Percentiles rank a stretch among this genome's conserved stretches.
Evolutionary conservation across 768 basidiomycete species (phyloP).

Genomic region (Rhodotorula babjevae): DNA sequence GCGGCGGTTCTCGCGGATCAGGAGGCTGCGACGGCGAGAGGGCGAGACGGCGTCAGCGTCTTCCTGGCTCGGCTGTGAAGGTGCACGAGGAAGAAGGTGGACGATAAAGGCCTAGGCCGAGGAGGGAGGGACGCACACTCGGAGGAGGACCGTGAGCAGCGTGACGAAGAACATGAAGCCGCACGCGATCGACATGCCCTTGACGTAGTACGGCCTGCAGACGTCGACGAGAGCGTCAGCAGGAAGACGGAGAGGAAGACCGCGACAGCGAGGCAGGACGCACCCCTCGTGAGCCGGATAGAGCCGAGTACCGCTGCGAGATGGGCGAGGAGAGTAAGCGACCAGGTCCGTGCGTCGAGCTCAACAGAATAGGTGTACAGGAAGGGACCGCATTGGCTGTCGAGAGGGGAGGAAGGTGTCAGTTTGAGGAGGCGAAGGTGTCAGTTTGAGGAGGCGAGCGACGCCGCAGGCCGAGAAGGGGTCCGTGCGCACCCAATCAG

Average conservation of each 20-base stretch:
- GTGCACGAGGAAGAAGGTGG: not conserved
- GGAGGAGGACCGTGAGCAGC: not conserved
- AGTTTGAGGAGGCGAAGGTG: no score
- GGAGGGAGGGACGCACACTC: not conserved
- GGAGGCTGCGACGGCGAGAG: not conserved
- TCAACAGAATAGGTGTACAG: not conserved
- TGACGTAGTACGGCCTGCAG: conserved; percentile 17
- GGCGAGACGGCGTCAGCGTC: not conserved
- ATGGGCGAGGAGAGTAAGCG: no score
- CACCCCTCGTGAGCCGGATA: conserved; percentile 3
- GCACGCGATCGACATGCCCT: conserved; percentile 18
- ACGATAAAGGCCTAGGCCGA: no score
- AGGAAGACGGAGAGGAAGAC: not conserved
- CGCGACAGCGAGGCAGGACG: not conserved
- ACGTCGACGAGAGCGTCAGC: no score
- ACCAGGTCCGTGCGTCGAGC: not conserved
- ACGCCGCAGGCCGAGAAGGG: no score
- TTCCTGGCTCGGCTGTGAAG: no score
- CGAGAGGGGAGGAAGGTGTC: not conserved
- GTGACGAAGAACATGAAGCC: conserved; percentile 11
- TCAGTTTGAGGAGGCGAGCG: no score
- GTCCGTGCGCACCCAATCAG: conserved; percentile 7
- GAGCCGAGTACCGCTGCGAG: not conserved
- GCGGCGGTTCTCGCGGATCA: conserved; percentile 1
- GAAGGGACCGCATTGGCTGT: not conserved